These are phyloP conservation scores for Ophiostoma tasmaniense DNA, from an alignment of 2,329 filamentous ascomycete genomes.

Conservation along the genomic window DNA sequence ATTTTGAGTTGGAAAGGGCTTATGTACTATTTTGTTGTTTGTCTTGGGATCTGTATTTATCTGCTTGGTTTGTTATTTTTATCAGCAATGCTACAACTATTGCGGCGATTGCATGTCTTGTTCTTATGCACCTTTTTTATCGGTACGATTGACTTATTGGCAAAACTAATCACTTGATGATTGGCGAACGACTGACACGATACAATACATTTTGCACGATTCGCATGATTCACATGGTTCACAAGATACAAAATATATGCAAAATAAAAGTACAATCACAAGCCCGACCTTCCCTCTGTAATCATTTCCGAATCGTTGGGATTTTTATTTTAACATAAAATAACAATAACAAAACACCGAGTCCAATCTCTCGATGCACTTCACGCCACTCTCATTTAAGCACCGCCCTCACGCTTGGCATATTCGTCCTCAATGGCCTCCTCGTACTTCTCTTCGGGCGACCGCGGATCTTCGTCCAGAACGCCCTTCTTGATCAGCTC, in stretches of 20 bases:
- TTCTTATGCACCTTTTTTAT: neutral
- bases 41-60: neutral
- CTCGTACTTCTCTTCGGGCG: conserved; percentile 47
- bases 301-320: neutral
- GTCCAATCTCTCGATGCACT: neutral
- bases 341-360: neutral
- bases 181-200: too few species aligned
- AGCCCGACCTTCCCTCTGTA: neutral
- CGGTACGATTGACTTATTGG: neutral
- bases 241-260: neutral
- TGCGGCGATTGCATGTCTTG: too few species aligned
- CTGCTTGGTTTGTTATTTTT: neutral
- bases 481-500: conserved; percentile 73
- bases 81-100: too few species aligned
- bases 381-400: conserved; percentile 29
- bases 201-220: too few species aligned
- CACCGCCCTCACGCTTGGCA: conserved; percentile 54
- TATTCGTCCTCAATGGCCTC: conserved; percentile 58
- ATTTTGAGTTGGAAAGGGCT: neutral
- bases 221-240: neutral
- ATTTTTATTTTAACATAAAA: neutral
- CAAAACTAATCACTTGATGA: neutral
- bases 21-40: neutral
- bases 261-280: neutral
- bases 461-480: conserved; percentile 57